phyloP scores from a whole-genome alignment of 2,329 filamentous ascomycete genomes.

The Fusarium heterosporum region DNA sequence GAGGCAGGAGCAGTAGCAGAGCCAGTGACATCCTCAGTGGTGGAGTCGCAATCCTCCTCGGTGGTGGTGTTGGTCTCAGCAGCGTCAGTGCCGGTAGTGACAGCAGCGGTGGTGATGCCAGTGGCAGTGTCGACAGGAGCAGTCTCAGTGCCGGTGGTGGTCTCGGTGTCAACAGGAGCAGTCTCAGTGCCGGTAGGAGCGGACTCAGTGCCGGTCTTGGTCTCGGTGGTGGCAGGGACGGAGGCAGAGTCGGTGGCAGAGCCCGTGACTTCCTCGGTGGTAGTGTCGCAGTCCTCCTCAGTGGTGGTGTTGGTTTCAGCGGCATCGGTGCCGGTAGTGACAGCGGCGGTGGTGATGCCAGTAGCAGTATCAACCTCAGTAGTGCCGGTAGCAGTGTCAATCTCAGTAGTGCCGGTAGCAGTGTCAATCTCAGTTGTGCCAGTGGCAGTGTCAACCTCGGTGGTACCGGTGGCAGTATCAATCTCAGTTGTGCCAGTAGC shows the following conservation, averaged over 20 bases:
- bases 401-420: slow-evolving; percentile 8
- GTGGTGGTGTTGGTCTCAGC: background rate
- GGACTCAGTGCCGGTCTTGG: background rate
- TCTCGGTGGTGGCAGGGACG: background rate
- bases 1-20: slow-evolving; percentile 5
- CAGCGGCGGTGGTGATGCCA: slow-evolving; percentile 2
- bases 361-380: slow-evolving; percentile 21
- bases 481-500: slow-evolving; percentile 6
- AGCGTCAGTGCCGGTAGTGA: background rate
- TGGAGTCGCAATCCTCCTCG: slow-evolving; percentile 13
- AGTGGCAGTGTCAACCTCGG: no score
- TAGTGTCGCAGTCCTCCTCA: slow-evolving; percentile 13
- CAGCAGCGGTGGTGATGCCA: slow-evolving; percentile 1
- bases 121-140: background rate
- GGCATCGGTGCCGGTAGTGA: slow-evolving; percentile 11
- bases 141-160: background rate
- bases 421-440: no score
- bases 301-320: background rate
- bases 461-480: slow-evolving; percentile 18
- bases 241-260: slow-evolving; percentile 10
- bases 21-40: background rate
- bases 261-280: background rate
- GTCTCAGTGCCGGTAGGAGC: slow-evolving; percentile 3
- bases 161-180: background rate
- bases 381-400: no score